These are phyloP conservation scores for Entrophospora sp. DNA, from an alignment of 192 early-diverging fungal genomes.

Conservation along the genomic window DNA sequence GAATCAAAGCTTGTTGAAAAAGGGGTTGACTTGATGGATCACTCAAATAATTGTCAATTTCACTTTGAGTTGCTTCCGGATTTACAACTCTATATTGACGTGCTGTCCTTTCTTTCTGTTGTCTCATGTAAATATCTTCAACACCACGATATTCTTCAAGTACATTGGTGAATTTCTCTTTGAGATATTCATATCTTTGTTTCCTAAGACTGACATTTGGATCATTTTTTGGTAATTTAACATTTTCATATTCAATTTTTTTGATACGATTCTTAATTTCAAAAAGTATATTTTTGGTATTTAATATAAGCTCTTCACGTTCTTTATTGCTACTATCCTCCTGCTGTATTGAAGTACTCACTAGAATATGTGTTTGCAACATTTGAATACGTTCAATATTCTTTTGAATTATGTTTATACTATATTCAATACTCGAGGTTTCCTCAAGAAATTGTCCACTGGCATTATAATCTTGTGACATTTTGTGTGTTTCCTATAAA, in stretches of 20 bases:
- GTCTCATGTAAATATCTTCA: constrained; percentile 68
- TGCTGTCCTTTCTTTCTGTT: constrained; percentile 73
- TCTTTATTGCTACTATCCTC: not conserved
- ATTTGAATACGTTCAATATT: constrained; percentile 12
- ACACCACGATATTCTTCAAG: constrained; percentile 71
- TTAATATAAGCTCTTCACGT: not conserved
- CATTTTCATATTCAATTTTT: constrained; percentile 19
- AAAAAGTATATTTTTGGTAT: constrained; percentile 6
- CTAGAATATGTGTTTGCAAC: constrained; percentile 6
- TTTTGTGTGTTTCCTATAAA: too few species aligned
- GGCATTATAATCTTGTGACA: too few species aligned
- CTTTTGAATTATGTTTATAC: not conserved
- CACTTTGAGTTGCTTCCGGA: constrained; percentile 65
- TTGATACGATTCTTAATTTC: constrained; percentile 15
- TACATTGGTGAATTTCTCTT: constrained; percentile 50
- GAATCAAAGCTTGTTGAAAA: constrained; percentile 50
- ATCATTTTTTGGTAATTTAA: not conserved
- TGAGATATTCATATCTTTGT: constrained; percentile 25
- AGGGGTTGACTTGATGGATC: constrained; percentile 18
- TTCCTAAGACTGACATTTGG: not conserved
- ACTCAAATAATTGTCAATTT: constrained; percentile 65
- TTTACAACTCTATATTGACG: constrained; percentile 78
- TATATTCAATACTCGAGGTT: not conserved
- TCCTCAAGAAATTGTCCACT: constrained; percentile 10
- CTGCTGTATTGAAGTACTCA: not conserved